A percentile compares a stretch with the other conserved stretches of the same genome.
phyloP scores from a whole-genome alignment of 176 grass and related monocot species.

The Triticum monococcum region DNA sequence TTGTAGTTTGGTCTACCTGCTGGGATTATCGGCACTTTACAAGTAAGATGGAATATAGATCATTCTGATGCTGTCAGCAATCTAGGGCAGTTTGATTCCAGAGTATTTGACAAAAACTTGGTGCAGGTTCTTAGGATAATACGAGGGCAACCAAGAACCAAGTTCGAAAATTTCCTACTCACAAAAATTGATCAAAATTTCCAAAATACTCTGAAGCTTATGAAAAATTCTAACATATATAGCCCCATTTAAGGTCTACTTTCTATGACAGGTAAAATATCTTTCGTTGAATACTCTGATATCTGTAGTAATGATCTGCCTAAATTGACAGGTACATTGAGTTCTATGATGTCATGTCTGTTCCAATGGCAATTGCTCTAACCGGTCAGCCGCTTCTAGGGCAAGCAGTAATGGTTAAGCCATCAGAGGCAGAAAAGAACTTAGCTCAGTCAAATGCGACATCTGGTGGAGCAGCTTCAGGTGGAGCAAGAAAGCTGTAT shows the following conservation, averaged over 20 bases:
- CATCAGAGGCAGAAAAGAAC: slow-evolving; percentile 98
- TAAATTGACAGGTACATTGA: slow-evolving; percentile 86
- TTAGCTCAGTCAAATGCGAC: slow-evolving; percentile 78
- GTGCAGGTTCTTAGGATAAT: slow-evolving; percentile 65
- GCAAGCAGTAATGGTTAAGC: slow-evolving; percentile 96
- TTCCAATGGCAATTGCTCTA: slow-evolving; percentile 97
- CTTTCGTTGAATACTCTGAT: slow-evolving; percentile 12
- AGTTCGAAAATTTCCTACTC: slow-evolving; percentile 42
- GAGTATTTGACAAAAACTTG: slow-evolving; percentile 52
- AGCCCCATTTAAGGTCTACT: slow-evolving; percentile 41
- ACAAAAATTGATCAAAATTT: slow-evolving; percentile 44
- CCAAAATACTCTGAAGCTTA: slow-evolving; percentile 27
- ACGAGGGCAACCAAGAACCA: slow-evolving; percentile 50
- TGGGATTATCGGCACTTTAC: slow-evolving; percentile 64
- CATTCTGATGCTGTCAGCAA: slow-evolving; percentile 60
- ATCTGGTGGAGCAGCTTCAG: slow-evolving; percentile 63
- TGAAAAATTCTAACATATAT: slow-evolving; percentile 67
- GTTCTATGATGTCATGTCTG: slow-evolving; percentile 98
- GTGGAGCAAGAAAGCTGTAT: slow-evolving; percentile 90
- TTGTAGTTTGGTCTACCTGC: slow-evolving; percentile 59
- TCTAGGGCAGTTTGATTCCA: slow-evolving; percentile 52
- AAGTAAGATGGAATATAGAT: slow-evolving; percentile 74
- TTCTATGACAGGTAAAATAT: slow-evolving; percentile 24
- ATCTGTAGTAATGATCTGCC: slow-evolving; percentile 28
- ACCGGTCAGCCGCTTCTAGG: slow-evolving; percentile 77